These are phyloP conservation scores for Crotalaria pallida DNA, from an alignment of 306 rosid species.

Conservation along the genomic window DNA sequence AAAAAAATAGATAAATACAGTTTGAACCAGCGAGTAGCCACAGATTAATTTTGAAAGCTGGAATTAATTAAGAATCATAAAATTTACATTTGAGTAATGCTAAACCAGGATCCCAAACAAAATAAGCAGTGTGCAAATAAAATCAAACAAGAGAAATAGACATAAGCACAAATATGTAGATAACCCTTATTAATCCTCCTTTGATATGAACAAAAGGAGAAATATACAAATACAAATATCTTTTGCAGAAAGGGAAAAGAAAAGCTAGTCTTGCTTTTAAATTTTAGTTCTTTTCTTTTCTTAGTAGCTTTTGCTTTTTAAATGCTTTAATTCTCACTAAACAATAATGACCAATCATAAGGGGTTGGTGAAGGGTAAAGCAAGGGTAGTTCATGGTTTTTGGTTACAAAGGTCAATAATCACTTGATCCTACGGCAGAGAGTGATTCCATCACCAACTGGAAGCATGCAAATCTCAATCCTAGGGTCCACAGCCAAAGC, in stretches of 20 bases:
- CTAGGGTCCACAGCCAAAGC: conserved; percentile 81
- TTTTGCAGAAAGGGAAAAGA: neutral
- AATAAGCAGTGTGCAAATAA: neutral
- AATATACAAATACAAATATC: conserved; percentile 4
- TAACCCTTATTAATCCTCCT: neutral
- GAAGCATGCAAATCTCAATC: conserved; percentile 85
- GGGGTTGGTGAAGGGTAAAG: neutral
- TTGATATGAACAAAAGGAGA: neutral
- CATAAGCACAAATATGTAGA: neutral
- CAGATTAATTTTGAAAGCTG: no score
- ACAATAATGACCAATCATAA: neutral
- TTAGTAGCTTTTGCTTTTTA: neutral
- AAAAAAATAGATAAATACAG: no score
- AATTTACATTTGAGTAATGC: no score
- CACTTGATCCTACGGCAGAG: conserved; percentile 72
- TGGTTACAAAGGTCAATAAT: neutral
- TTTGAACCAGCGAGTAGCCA: no score
- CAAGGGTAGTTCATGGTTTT: neutral
- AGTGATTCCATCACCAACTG: conserved; percentile 88
- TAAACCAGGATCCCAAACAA: no score
- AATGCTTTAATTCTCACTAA: neutral
- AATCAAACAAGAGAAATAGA: neutral
- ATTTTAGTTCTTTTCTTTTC: neutral
- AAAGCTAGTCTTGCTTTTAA: neutral
- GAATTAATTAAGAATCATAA: no score